phyloP scores from a whole-genome alignment of 306 rosid genomes.

The Cucumis cinereus region DNA sequence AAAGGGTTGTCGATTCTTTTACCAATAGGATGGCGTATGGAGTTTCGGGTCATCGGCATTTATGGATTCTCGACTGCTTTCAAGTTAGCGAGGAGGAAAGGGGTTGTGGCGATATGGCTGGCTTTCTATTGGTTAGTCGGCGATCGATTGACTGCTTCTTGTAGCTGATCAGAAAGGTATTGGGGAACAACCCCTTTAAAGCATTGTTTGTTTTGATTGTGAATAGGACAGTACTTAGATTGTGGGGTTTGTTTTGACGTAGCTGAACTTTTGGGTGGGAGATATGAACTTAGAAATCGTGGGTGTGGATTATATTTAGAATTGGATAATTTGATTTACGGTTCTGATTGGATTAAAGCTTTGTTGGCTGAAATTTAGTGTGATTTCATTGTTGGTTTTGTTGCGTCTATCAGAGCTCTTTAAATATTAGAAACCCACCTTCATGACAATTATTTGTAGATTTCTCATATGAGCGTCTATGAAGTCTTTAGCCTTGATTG shows the following conservation, averaged over 20 bases:
- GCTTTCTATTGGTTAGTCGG: neutral
- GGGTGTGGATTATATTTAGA: neutral
- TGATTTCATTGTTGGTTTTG: neutral
- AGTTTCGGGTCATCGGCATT: neutral
- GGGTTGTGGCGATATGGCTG: neutral
- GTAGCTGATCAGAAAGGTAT: neutral
- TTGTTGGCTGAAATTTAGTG: neutral
- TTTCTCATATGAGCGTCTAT: neutral
- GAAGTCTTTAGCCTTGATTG: neutral
- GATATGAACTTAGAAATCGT: neutral
- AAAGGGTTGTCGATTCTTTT: neutral
- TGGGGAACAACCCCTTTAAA: neutral
- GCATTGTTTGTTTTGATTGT: neutral
- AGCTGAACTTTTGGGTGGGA: neutral
- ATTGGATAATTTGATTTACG: neutral
- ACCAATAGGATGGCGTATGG: neutral
- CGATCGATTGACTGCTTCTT: neutral
- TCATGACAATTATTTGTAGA: neutral
- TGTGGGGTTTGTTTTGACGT: neutral
- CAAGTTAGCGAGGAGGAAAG: slow-evolving; percentile 3
- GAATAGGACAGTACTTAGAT: neutral
- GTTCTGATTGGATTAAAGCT: neutral
- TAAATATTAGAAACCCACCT: neutral
- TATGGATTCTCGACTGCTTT: neutral
- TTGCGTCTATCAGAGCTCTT: neutral